Evolutionary conservation across 352 stramenopile species (phyloP).

Genomic region (Pythium oligandrum): DNA sequence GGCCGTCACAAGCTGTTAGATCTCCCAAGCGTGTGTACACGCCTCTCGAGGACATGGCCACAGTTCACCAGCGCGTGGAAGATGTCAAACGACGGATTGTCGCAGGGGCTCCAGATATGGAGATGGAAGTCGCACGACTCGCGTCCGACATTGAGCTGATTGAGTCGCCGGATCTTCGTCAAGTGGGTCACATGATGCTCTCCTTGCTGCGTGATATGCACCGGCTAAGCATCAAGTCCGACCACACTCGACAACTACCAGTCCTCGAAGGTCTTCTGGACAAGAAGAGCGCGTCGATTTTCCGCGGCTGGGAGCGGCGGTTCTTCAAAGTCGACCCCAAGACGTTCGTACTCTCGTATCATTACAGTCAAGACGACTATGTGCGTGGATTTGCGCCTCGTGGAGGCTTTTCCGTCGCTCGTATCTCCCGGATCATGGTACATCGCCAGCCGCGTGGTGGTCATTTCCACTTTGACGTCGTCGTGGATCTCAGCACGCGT

Average conservation of each 20-base stretch:
- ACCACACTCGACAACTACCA: slow-evolving; percentile 30
- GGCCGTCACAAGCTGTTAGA: too few species aligned
- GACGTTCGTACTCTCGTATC: slow-evolving; percentile 64
- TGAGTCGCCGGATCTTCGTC: slow-evolving; percentile 27
- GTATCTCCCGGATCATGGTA: slow-evolving; percentile 34
- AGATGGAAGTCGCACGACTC: slow-evolving; percentile 29
- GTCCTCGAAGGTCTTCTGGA: slow-evolving; percentile 63
- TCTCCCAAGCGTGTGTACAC: too few species aligned
- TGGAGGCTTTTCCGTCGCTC: slow-evolving; percentile 47
- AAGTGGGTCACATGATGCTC: slow-evolving; percentile 43
- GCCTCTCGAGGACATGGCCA: not conserved
- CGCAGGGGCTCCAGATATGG: slow-evolving; percentile 27
- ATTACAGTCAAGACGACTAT: slow-evolving; percentile 62
- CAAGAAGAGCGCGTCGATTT: slow-evolving; percentile 76
- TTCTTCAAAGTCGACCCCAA: slow-evolving; percentile 68
- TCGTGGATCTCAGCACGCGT: slow-evolving; percentile 61
- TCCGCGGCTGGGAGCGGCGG: slow-evolving; percentile 59
- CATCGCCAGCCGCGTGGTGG: slow-evolving; percentile 30
- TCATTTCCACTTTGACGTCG: slow-evolving; percentile 59
- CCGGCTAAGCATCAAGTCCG: slow-evolving; percentile 29
- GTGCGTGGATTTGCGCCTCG: slow-evolving; percentile 56
- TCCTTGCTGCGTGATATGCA: slow-evolving; percentile 56
- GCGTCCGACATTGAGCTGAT: slow-evolving; percentile 35
- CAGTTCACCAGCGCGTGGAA: slow-evolving; percentile 42
- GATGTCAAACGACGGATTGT: slow-evolving; percentile 40